Base-by-base conservation (phyloP, 1,284 basidiomycete species). In the Vanrija sp. region DNA sequence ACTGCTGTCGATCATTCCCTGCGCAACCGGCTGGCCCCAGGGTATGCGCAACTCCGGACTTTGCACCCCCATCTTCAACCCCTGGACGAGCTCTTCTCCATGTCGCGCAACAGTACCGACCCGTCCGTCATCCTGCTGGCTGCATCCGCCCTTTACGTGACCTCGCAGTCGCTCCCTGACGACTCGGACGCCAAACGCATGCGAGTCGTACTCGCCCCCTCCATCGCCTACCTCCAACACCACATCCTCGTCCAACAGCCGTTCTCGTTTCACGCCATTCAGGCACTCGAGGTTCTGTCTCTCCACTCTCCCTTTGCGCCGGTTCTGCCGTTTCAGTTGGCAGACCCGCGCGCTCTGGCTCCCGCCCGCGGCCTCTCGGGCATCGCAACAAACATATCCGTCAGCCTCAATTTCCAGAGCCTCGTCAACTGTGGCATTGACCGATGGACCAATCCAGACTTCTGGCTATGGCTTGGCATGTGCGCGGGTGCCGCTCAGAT, bases 21-120 rank as follows among this genome's bases (percentile, higher is more conserved):
- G 46, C 47, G 62, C 20, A 22, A 23, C 0, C 56, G 60, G 14
- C 48, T 74, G 12, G 59, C 63, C 12, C 56, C 57, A n/a, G 67
- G 69, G 54, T 64, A 62, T 27, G 38, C 59, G 3, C 63, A 67
- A 48, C 56, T 74, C 14, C 59, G 61, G 15, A 63, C 65, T 14
- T 66, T 61, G 15, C 72, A 74, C 46, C 69, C 71, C 4, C 71
- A 72, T 45, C 60, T 74, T 36, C 68, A 71, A 10, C 45, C 61
- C 22, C 44, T 74, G 3, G 22, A 53, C 9, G 49, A 54, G 16
- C 53, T 72, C 23, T 64, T 66, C 27, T 51, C 47, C n/a, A 24
- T 51, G 6, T 31, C 31, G 56, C 59, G 44, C 42, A 43, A 22
- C n/a, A 51, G 35, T n/a, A 14, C 2, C 23, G 57, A 59, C 45